Base-by-base conservation (phyloP, 2,329 filamentous ascomycete species). In the Cladosporium sp. region DNA sequence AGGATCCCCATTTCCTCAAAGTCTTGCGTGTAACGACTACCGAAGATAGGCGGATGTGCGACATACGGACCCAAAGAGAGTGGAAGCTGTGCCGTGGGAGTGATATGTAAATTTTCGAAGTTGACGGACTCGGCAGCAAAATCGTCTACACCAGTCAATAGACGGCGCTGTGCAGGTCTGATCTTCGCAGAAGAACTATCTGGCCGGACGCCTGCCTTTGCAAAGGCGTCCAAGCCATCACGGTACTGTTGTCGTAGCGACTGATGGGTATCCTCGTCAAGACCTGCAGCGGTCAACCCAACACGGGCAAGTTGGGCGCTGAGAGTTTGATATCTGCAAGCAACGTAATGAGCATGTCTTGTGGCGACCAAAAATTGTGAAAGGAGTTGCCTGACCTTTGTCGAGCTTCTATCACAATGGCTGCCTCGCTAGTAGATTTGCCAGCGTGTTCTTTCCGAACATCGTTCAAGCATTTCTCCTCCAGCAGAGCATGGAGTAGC, bases 1-100 rank as follows among this genome's bases (percentile, higher is more conserved):
- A 88, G 75, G 1, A 83, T 66, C 17, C 75, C 77, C 12, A 85
- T 66, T 61, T 84, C 79, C 19, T 76, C 73, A 59, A 81, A 83
- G 59, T 80, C 81, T 36, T 74, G 72, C 3, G 73, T 67, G 63
- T 81, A 83, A 42, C 78, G 73, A 40, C 78, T 76, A 32, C 56
- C 47, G 35, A 49, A 49, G 20, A 57, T 39, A n/a, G 54, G 34
- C 32, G 47, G 42, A 9, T 49, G 54, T 2, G 54, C 40, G 10
- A 49, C 44, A 35, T 57, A 57, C 3, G 54, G 35, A 3, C 47
- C 54, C 12, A 49, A 24, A 8, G 35, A 24, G 22, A 57, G 35
- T 5, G 44, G 47, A 8, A 50, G 17, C 0, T 35, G 34, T 3
- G 44, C 9, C 19, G 36, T 39, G 5, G 44, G 35, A n/a, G 25